phyloP scores from a whole-genome alignment of 441 rosid species.

The Adansonia rubrostipa region DNA sequence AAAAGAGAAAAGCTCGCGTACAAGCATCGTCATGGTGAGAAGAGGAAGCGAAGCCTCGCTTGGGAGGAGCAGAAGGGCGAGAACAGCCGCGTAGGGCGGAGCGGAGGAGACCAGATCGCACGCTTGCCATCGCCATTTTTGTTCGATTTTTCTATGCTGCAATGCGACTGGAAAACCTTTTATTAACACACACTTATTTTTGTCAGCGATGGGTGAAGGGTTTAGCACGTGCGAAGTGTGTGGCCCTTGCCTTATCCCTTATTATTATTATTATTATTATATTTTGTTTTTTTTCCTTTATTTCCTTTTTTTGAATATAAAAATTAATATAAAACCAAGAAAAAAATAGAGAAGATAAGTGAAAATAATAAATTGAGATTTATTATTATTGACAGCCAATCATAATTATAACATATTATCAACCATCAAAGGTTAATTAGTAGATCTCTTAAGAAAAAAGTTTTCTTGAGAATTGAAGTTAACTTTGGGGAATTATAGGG shows the following conservation, averaged over 20 bases:
- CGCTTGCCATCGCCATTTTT: constrained; percentile 67
- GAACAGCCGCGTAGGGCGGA: constrained; percentile 59
- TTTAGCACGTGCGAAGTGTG: constrained; percentile 15
- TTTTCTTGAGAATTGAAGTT: background rate
- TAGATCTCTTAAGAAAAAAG: too few species aligned
- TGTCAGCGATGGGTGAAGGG: background rate
- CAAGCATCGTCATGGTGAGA: constrained; percentile 80
- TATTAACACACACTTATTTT: background rate
- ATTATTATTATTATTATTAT: too few species aligned
- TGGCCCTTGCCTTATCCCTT: background rate
- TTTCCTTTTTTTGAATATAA: background rate
- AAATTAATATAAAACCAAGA: background rate
- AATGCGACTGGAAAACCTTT: background rate
- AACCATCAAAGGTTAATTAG: background rate
- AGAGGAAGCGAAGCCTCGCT: constrained; percentile 71
- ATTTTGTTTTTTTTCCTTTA: background rate
- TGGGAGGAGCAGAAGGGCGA: constrained; percentile 55
- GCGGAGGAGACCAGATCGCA: constrained; percentile 74
- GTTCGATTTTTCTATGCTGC: background rate
- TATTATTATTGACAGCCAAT: background rate
- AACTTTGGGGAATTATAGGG: background rate
- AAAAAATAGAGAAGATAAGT: too few species aligned
- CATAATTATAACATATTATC: background rate
- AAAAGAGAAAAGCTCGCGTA: constrained; percentile 17
- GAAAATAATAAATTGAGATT: background rate